Evolutionary conservation across 192 early-diverging fungal genomes (phyloP).

Genomic region (Coemansia sp.): DNA sequence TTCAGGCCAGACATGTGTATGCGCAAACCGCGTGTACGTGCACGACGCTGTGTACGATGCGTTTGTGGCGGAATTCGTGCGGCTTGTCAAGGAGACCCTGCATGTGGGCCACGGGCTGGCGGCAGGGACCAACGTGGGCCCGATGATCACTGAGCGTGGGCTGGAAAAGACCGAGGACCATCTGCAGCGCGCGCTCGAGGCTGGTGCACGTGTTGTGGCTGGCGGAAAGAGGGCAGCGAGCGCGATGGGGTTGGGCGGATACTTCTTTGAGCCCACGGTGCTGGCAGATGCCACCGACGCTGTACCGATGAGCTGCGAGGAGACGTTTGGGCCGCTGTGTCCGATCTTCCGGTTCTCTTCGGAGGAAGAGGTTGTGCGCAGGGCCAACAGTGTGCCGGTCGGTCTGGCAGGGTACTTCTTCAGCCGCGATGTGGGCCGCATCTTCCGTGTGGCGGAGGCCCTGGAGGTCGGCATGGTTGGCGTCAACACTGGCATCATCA

Average conservation of each 20-base stretch:
- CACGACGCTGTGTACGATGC: conserved; percentile 64
- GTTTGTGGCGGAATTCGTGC: conserved; percentile 65
- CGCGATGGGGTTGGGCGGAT: conserved; percentile 47
- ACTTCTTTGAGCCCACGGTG: conserved; percentile 84
- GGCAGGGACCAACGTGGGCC: conserved; percentile 67
- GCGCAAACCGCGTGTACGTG: conserved; percentile 67
- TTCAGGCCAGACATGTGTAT: conserved; percentile 76
- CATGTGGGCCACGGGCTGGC: conserved; percentile 77
- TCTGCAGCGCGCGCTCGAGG: conserved; percentile 68
- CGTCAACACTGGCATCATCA: conserved; percentile 71
- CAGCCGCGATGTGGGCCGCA: conserved; percentile 69
- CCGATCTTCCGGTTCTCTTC: conserved; percentile 72
- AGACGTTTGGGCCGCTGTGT: conserved; percentile 91
- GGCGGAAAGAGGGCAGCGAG: conserved; percentile 59
- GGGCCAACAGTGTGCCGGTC: conserved; percentile 71
- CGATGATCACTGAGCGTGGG: conserved; percentile 71
- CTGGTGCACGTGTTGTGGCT: conserved; percentile 68
- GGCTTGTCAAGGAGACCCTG: conserved; percentile 57
- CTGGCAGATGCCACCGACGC: conserved; percentile 65
- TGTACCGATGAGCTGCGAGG: conserved; percentile 73
- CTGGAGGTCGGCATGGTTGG: conserved; percentile 91
- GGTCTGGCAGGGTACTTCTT: conserved; percentile 89
- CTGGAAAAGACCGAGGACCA: conserved; percentile 68
- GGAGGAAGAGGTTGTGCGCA: conserved; percentile 75
- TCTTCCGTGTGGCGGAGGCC: conserved; percentile 77